Conservation (phyloP, 331 rosid genomes). For the Telfairia occidentalis region DNA sequence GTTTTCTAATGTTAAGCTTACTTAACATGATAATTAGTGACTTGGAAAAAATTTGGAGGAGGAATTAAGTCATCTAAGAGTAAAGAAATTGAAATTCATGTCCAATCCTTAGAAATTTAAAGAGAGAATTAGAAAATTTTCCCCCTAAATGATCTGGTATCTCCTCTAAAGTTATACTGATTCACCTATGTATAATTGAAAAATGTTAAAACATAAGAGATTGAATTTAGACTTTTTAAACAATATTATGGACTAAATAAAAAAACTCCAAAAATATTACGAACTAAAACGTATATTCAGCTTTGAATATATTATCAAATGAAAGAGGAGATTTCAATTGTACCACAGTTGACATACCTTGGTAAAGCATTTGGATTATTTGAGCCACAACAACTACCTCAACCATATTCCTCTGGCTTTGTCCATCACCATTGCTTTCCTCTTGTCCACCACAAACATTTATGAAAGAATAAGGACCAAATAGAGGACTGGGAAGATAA, state of each 20-base stretch:
- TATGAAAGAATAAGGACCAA: conserved; percentile 61
- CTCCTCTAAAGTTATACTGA: too few species aligned
- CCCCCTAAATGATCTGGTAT: too few species aligned
- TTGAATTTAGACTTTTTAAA: too few species aligned
- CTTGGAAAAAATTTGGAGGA: too few species aligned
- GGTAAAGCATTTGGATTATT: conserved; percentile 31
- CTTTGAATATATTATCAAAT: not conserved
- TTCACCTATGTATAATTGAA: too few species aligned
- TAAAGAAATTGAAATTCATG: too few species aligned
- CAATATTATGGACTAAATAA: not conserved
- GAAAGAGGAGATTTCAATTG: not conserved
- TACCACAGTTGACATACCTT: conserved; percentile 27
- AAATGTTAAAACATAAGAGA: too few species aligned
- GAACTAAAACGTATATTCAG: not conserved
- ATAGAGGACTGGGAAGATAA: conserved; percentile 37
- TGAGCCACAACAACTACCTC: conserved; percentile 42
- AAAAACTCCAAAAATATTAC: not conserved
- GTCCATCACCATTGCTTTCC: conserved; percentile 42
- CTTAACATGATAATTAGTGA: not conserved
- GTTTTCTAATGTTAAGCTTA: too few species aligned
- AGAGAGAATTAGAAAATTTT: too few species aligned
- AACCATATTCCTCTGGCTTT: conserved; percentile 47
- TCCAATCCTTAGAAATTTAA: too few species aligned
- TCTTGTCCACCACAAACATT: conserved; percentile 42
- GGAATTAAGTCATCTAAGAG: too few species aligned